Evolutionary conservation across 345 rosid species (phyloP), one percentile per base, ranked within the genome.

Genomic region (Mercurialis annua): DNA sequence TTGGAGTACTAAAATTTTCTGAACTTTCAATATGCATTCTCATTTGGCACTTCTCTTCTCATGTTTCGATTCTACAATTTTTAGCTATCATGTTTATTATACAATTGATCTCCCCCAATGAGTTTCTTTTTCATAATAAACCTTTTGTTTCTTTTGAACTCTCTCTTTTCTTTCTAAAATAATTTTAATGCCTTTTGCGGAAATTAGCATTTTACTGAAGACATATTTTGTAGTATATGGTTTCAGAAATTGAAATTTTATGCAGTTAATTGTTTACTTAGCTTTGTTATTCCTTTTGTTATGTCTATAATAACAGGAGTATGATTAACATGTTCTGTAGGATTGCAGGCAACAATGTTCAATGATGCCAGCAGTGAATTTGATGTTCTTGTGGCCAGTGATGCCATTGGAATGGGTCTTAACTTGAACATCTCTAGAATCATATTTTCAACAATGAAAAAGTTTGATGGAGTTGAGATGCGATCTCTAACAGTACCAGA

Each of bases 401-500:
- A 92, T 80, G 98, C 98, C 64, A 90, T 92, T 60, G 98, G 97
- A 72, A 92, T 92, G 98, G 96, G 98, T 52, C 93, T 92, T 66
- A 92, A 92, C 74, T 82, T 92, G 70, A 88, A 90, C 59, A 92
- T 92, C 61, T 90, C 98, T 47, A 84, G 96, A 82, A 86, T 92
- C 36, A 85, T 92, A 76, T 92, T 92, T 78, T 83, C 97, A 54
- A 82, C 90, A 4, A 77, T 92, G 81, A 27, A 81, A 68, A 92
- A 92, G 69, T 90, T 77, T 65, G 97, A 90, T 71, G 98, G 98
- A 59, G 29, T 65, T 18, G 89, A 80, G 80, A 78, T 76, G 68
- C 83, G 97, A 66, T 72, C 84, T 56, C 83, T 92, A 59, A 90
- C 93, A 11, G 76, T 88, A 73, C 73, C 97, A 38, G 98, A 92